A percentile compares a stretch with the other conserved stretches of the same genome.
These are phyloP conservation scores for Russula griseocarnosa DNA, from an alignment of 768 basidiomycete species.

Conservation along the genomic window DNA sequence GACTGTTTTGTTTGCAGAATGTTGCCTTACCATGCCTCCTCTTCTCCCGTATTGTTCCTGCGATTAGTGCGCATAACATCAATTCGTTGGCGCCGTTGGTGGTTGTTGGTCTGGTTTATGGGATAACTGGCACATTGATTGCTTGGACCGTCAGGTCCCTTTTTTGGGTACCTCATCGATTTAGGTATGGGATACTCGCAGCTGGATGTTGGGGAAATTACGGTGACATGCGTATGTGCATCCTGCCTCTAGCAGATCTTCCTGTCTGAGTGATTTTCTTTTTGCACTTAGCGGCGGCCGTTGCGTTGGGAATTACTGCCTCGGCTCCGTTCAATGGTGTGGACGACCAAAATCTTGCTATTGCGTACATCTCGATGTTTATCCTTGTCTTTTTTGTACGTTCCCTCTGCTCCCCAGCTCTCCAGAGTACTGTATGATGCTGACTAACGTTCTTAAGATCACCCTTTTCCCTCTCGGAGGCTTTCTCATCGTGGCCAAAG, in stretches of 20 bases:
- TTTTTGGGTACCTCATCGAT: constrained; percentile 77
- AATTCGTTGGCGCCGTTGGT: constrained; percentile 56
- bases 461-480: constrained; percentile 65
- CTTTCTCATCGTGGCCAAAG: constrained; percentile 50
- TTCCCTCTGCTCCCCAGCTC: constrained; percentile 5
- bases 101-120: constrained; percentile 58
- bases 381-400: constrained; percentile 56
- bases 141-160: constrained; percentile 55
- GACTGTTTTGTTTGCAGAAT: constrained; percentile 36
- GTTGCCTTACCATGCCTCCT: constrained; percentile 59
- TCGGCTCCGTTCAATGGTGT: constrained; percentile 58
- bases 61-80: constrained; percentile 57
- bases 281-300: constrained; percentile 50
- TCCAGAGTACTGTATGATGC: not conserved
- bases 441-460: constrained; percentile 38
- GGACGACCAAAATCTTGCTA: constrained; percentile 54
- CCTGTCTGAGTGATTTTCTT: constrained; percentile 1
- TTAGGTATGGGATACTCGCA: constrained; percentile 64
- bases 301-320: constrained; percentile 59
- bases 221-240: constrained; percentile 61
- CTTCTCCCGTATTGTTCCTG: constrained; percentile 70
- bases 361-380: constrained; percentile 64
- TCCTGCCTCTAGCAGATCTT: not conserved
- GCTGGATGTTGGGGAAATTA: constrained; percentile 69
- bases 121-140: constrained; percentile 49